Conservation (phyloP, 208 protist genomes). For the Crithidia expoeki region DNA sequence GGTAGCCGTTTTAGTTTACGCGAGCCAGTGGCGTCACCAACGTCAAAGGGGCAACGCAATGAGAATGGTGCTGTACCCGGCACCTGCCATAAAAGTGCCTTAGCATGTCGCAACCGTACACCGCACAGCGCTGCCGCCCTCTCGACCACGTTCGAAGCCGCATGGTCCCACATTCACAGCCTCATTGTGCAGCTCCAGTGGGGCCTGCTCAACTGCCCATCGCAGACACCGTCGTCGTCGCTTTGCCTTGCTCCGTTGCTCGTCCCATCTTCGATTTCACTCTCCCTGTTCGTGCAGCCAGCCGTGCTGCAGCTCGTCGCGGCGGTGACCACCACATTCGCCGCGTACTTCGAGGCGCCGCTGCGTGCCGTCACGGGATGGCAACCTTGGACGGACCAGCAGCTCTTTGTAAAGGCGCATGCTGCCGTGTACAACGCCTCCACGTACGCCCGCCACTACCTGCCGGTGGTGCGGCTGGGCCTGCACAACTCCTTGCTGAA, state of each 20-base stretch:
- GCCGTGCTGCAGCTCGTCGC: conserved; percentile 39
- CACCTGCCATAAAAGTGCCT: neutral
- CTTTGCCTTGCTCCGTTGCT: neutral
- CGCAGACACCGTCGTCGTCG: neutral
- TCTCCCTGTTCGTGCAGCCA: conserved; percentile 34
- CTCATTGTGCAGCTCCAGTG: conserved; percentile 13
- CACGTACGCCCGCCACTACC: conserved; percentile 49
- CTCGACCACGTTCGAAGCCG: neutral
- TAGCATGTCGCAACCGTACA: neutral
- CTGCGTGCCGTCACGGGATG: conserved; percentile 40
- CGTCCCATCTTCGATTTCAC: neutral
- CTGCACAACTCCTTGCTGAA: conserved; percentile 57
- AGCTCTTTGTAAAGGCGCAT: conserved; percentile 45
- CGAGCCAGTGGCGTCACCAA: neutral
- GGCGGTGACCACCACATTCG: conserved; percentile 26
- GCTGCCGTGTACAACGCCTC: conserved; percentile 37
- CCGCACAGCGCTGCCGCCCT: neutral
- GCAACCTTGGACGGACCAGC: conserved; percentile 53
- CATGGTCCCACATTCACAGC: conserved; percentile 14
- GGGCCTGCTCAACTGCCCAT: conserved; percentile 5
- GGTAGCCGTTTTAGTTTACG: neutral
- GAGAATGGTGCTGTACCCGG: too few species aligned
- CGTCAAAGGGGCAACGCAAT: neutral
- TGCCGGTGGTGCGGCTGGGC: conserved; percentile 34
- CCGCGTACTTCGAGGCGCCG: conserved; percentile 24